A percentile compares a stretch with the other conserved stretches of the same genome.
phyloP scores from a whole-genome alignment of 352 stramenopile genomes.

The Globisporangium lucens region DNA sequence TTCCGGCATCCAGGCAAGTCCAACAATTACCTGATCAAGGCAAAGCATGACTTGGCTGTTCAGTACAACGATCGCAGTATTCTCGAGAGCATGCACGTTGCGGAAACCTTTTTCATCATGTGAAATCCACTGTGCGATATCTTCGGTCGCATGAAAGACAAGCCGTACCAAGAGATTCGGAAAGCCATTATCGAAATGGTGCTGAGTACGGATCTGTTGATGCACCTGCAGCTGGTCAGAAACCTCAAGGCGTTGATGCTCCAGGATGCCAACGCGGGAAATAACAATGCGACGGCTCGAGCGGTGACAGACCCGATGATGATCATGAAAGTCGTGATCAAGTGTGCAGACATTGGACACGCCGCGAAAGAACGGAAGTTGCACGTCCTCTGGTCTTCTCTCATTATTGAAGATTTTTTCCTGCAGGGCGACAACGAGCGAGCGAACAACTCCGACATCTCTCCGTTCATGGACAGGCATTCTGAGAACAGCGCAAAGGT shows the following conservation, averaged over 20 bases:
- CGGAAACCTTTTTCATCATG: conserved; percentile 84
- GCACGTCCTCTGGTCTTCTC: conserved; percentile 88
- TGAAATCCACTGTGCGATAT: conserved; percentile 69
- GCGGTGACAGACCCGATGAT: conserved; percentile 75
- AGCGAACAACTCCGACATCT: conserved; percentile 82
- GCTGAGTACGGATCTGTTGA: conserved; percentile 80
- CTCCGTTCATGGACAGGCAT: conserved; percentile 90
- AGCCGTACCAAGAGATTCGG: conserved; percentile 72
- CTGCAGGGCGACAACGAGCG: conserved; percentile 93
- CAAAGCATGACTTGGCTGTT: conserved; percentile 71
- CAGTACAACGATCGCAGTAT: conserved; percentile 85
- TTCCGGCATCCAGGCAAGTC: conserved; percentile 82
- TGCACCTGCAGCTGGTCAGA: conserved; percentile 78
- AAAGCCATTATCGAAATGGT: conserved; percentile 89
- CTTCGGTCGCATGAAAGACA: conserved; percentile 77
- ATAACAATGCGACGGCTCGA: conserved; percentile 19
- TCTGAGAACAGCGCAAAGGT: conserved; percentile 87
- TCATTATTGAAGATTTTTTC: conserved; percentile 95
- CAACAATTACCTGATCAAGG: conserved; percentile 86
- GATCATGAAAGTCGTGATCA: conserved; percentile 88
- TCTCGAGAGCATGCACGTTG: conserved; percentile 85
- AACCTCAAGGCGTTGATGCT: conserved; percentile 75
- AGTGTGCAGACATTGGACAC: conserved; percentile 93
- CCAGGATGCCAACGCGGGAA: conserved; percentile 44
- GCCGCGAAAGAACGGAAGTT: conserved; percentile 82